Base-by-base conservation (phyloP, 768 basidiomycete species). In the Xerocomellus dryophilus region DNA sequence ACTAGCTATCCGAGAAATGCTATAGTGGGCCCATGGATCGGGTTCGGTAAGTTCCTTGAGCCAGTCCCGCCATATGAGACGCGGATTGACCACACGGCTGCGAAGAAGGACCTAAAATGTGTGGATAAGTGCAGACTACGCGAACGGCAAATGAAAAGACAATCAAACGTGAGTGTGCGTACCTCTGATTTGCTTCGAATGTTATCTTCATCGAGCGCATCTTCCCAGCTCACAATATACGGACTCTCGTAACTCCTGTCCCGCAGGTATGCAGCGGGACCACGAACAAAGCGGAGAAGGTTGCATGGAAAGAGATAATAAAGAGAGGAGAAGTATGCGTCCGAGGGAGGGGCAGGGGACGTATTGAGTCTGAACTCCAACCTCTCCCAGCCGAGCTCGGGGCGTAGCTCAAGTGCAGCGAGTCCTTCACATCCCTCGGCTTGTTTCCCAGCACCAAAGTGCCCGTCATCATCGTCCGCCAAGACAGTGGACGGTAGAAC, bases 241-340 rank as follows among this genome's bases (percentile, higher is more conserved):
- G 88, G 82, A 46, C 81, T 80, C 43, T 78, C 70, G 34, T 81
- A 71, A 4, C 66, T 64, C 59, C 73, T 78, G 23, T 80, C 77
- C 8, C 66, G 69, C 17, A 97, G 71, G 61, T 92, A 93, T 35
- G 71, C 68, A 9, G 78, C 76, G 1, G 94, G 90, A 46, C 78
- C 74, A 47, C 84, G 82, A 49, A 94, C 70, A 69, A 97, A 97
- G 50, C 79, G 81, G 53, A 96, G 74, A 39, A 90, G 77, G 73
- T 95, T 97, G 71, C 86, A 89, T 1, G 94, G 94, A 74, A 91
- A 97, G 44, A 94, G 81, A 62, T 92, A 94, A 72, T 95, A 96
- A 56, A 97, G 75, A 42, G 79, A 79, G 2, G 86, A 85, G 72
- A 93, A 93, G 63, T 82, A 90, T 41, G 74, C 78, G 18, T 82